Evolutionary conservation across 2,329 filamentous ascomycete species (phyloP).

Genomic region (Metarhizium humberi): DNA sequence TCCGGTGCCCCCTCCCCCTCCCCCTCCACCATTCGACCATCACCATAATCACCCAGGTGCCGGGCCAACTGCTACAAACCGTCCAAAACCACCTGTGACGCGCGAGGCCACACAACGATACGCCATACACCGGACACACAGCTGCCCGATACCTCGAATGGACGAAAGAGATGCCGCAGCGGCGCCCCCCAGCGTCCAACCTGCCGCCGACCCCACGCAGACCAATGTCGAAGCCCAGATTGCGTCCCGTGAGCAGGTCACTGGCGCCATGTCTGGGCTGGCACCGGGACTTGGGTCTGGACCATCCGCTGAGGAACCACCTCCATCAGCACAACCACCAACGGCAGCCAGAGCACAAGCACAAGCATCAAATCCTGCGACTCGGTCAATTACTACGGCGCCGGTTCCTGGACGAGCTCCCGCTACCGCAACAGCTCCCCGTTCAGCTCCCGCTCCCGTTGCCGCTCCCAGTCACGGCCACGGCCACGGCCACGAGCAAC

Average conservation of each 20-base stretch:
- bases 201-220: slow-evolving; percentile 9
- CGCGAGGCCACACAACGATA: background rate
- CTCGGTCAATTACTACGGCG: background rate
- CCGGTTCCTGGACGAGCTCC: background rate
- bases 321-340: slow-evolving; percentile 1
- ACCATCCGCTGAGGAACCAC: slow-evolving; percentile 3
- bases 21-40: too few relatives aligned
- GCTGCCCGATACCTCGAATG: slow-evolving; percentile 4
- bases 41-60: too few relatives aligned
- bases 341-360: background rate
- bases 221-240: slow-evolving; percentile 8
- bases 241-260: slow-evolving; percentile 11
- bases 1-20: too few relatives aligned
- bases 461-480: background rate
- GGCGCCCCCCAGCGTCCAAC: slow-evolving; percentile 6
- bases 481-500: slow-evolving; percentile 4
- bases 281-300: slow-evolving; percentile 2
- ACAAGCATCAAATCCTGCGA: background rate
- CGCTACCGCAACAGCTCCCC: background rate
- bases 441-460: slow-evolving; percentile 2
- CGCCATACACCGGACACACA: background rate
- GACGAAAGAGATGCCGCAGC: slow-evolving; percentile 7
- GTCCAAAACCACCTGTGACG: background rate
- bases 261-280: slow-evolving; percentile 5
- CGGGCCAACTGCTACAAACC: background rate